These are phyloP conservation scores for Polytolypa hystricis DNA, from an alignment of 2,329 filamentous ascomycete genomes.

Conservation along the genomic window DNA sequence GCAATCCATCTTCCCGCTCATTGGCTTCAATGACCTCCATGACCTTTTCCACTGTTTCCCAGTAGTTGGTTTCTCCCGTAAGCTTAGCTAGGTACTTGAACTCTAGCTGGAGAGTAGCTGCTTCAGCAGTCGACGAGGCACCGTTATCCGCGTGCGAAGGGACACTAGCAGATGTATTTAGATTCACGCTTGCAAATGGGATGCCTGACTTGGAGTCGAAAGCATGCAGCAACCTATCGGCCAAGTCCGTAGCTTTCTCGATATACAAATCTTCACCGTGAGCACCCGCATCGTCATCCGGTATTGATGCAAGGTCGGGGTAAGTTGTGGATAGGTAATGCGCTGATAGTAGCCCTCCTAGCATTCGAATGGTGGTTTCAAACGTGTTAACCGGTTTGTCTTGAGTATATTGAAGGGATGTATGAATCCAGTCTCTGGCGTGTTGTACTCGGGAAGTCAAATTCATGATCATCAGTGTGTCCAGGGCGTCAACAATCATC, in stretches of 20 bases:
- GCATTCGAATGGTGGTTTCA: constrained; percentile 95
- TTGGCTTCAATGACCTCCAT: constrained; percentile 87
- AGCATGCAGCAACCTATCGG: constrained; percentile 73
- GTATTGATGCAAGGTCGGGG: constrained; percentile 64
- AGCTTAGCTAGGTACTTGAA: constrained; percentile 95
- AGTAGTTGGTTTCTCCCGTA: constrained; percentile 84
- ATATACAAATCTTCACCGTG: constrained; percentile 84
- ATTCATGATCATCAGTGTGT: constrained; percentile 98
- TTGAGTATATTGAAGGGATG: constrained; percentile 73
- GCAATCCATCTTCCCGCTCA: constrained; percentile 63
- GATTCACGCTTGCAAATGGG: constrained; percentile 81
- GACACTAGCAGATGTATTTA: constrained; percentile 65
- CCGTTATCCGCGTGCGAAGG: constrained; percentile 74
- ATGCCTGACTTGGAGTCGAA: constrained; percentile 82
- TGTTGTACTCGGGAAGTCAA: constrained; percentile 73
- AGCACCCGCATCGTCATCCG: constrained; percentile 58
- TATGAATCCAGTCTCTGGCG: constrained; percentile 80
- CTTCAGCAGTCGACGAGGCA: constrained; percentile 87
- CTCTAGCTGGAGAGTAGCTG: constrained; percentile 83
- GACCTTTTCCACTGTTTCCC: constrained; percentile 82
- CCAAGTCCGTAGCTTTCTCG: constrained; percentile 89
- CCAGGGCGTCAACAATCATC: constrained; percentile 94
- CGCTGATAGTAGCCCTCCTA: constrained; percentile 82
- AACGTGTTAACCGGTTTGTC: constrained; percentile 95
- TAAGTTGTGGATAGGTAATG: constrained; percentile 86